Evolutionary conservation across 2,329 filamentous ascomycete genomes (phyloP), one percentile per base, ranked within the genome.

Genomic region (Capronia coronata): DNA sequence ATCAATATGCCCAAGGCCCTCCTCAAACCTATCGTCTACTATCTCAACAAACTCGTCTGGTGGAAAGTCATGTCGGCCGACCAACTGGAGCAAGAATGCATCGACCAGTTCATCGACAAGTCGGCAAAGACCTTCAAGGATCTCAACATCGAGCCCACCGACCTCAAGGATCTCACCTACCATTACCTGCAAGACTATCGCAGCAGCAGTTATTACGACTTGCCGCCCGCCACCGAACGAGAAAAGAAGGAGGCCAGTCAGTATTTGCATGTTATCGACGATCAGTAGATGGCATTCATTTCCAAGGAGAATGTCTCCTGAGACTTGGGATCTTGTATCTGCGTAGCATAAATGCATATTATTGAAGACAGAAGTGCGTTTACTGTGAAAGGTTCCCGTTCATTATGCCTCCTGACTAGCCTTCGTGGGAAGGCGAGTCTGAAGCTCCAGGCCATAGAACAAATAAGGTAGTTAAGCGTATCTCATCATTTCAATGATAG

Each of bases 241-340:
- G 93, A 98, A 77, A 93, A 83, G 78, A 78, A 80, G 63, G 90
- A 97, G 70, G 90, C 97, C 72, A 93, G 84, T 79, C 93, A 96
- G 77, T 98, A 94, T 69, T 74, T 97, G 68, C 93, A 98, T 69
- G 90, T 98, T 54, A 74, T 88, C 65, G 87, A 94, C 67, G 84
- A 93, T 68, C 80, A 89, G 76, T 93, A 54, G 52, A 16, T 49
- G 40, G 2, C 7, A 19, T 19, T 5, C 6, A 27, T 27, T 14
- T 34, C 8, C 8, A 34, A 13, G 30, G 9, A 6, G 30, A 16
- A 34, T 5, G 30, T 3, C 25, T 10, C 10, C 25, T 27, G 10
- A 27, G 10, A 10, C 10, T 5, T 5, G 6, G 25, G 25, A 10
- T 10, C 25, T 27, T 27, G 25, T 27, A 27, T 27, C 6, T 27